Base-by-base conservation (phyloP, 2,329 filamentous ascomycete species). In the Teratosphaeria epicoccoides region DNA sequence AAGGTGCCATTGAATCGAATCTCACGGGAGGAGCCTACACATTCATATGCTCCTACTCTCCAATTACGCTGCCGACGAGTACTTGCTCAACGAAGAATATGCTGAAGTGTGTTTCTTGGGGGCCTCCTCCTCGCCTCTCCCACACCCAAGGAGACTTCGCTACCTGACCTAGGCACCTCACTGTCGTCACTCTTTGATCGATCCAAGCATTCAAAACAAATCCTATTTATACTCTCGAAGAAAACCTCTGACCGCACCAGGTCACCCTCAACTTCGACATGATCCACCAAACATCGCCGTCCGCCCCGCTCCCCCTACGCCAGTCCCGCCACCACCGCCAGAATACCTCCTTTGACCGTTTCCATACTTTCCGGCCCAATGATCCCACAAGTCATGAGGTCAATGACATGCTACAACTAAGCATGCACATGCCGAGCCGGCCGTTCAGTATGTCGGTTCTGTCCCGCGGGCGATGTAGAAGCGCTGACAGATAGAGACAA, bases 381-480 rank as follows among this genome's bases (percentile, higher is more conserved):
- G 46, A 22, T 47, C 43, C 24, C 40, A 47, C 28, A 29, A 24
- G 12, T 23, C 20, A 14, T 9, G 17, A 10, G 25, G 46, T 2
- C 17, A 47, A 9, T 7, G 26, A 33, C 33, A 50, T 47, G 53
- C 59, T 63, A 17, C 59, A 63, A 44, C 51, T 63, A 43, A 64
- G 63, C 58, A 58, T 65, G 17, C 62, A 63, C 46, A 55, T 60
- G 40, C 55, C 60, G 22, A 46, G 37, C 6, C 43, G 47, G 43
- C 53, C 49, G 6, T 61, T 45, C 50, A 57, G 61, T 64, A 50
- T 43, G 58, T 56, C 12, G n/a, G 33, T 17, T 17, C 33, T 2
- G 14, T 40, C 33, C n/a, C n/a, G n/a, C 5, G n/a, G n/a, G 6
- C n/a, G 11, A 26, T 12, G 1, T 4, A 6, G 23, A 17, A 24